Base-by-base conservation (phyloP, 805 yeast species). In the Candida nitratophila region DNA sequence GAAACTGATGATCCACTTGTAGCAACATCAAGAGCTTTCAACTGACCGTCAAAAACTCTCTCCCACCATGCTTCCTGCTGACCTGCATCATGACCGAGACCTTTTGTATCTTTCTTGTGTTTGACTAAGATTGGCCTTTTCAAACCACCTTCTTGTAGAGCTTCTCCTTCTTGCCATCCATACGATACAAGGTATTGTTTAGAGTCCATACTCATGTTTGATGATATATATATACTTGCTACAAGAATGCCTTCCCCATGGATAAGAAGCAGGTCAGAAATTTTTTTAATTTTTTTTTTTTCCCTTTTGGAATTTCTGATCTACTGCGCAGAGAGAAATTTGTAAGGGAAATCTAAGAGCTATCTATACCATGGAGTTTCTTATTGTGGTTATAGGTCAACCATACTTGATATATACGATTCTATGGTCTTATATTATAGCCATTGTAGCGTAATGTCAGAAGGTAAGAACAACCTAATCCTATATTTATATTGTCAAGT, bases 61-160 rank as follows among this genome's bases (percentile, higher is more conserved):
- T 91, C 99, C 99, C 99, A 91, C 99, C 99, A 91, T 39, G 87
- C 83, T 50, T 86, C 96, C 15, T 81, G 76, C 51, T 87, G 93
- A 42, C 79, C 82, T 39, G 70, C 66, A 22, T 77, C 81, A 57
- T 84, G 83, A 0, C 99, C 99, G 22, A 91, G 71, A 10, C 99
- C 99, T 58, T 88, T 89, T 46, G 80, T 81, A 57, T 91, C 96
- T 53, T 80, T 82, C 64, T 93, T 89, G 57, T 91, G 97, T 51
- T 83, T 84, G 44, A 93, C 96, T 48, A 91, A 64, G 36, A 91
- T 79, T 0, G 99, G 98, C 53, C 80, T 86, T 54, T 74, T 79
- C 42, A 91, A 63, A 0, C 96, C 95, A 3, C 96, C 96, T 38
- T 73, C 62, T 49, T 73, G 78, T 31, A 91, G 67, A 0, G 95